A percentile compares a stretch with the other conserved stretches of the same genome.
Evolutionary conservation across 208 protist species (phyloP).

Genomic region (Trypanosoma conorhini): DNA sequence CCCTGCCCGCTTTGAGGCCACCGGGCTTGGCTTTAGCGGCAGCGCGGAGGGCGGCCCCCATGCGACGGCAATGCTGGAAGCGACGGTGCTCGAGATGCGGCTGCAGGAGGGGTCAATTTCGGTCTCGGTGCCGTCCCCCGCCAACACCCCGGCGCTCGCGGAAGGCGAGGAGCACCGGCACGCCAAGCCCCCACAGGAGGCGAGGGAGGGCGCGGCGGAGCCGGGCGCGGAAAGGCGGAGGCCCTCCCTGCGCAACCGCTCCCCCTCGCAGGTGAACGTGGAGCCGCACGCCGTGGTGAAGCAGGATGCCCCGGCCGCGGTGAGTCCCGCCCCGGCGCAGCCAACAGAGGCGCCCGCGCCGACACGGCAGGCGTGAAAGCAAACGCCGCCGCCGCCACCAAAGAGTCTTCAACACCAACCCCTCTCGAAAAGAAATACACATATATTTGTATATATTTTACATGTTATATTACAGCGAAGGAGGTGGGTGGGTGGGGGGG

Average conservation of each 20-base stretch:
- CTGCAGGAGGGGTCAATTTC: conserved; percentile 1
- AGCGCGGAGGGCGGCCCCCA: not conserved
- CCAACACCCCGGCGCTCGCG: not conserved
- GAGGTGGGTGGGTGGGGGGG: not conserved
- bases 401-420: not conserved
- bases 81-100: not conserved
- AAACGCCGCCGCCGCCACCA: not conserved
- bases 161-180: not conserved
- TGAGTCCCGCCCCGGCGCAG: not conserved
- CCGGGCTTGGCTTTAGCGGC: not conserved
- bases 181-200: too few species aligned
- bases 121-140: not conserved
- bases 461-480: not conserved
- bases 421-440: not conserved
- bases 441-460: too few species aligned
- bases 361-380: not conserved
- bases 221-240: not conserved
- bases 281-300: not conserved
- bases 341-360: not conserved
- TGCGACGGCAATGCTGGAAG: conserved; percentile 13
- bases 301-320: not conserved
- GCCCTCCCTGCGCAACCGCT: not conserved
- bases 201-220: too few species aligned
- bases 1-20: not conserved
- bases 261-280: not conserved